Evolutionary conservation across 2,329 filamentous ascomycete species (phyloP), one percentile per base, ranked within the genome.

Genomic region (Pseudocercospora ulei): DNA sequence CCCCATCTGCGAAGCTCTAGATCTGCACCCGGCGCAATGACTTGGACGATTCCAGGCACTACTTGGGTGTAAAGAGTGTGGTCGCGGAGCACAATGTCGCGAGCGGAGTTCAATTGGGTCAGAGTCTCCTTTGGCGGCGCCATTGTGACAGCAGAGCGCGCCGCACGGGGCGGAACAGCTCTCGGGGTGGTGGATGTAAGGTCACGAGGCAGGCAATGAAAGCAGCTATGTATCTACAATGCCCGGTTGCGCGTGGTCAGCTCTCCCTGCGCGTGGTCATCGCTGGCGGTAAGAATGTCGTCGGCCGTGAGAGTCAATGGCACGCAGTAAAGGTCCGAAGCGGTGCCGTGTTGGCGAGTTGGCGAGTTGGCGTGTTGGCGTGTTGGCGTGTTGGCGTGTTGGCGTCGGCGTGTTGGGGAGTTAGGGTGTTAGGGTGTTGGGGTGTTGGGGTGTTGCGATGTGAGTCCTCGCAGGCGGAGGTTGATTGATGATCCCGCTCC

Each of bases 1-100:
- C 88, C 90, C 90, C 90, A 98, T 80, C 87, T 72, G 63, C 86
- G 81, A 55, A 96, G 68, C 63, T 93, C 84, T 40, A 94, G 65
- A 45, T 76, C 73, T 48, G 83, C 73, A 49, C 72, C 71, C 35
- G 81, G 75, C 44, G 80, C 78, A 62, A 95, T 82, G 55, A 96
- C 87, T 39, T 87, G 86, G n/a, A 96, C 68, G 47, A 96, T 85
- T 31, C 85, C 86, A 57, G 84, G 82, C 47, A 98, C 80, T 59
- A 98, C 88, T 62, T 83, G 84, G 35, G 81, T 78, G 62, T 96
- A 98, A 65, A 92, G 85, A 57, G 77, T 78, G 48, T 87, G 73
- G 64, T 96, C 87, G 52, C 75, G 76, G 43, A 96, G 73, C 38
- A 92, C 87, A 46, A 96, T 80, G 60, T 83, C 83, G 57, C 90